Conservation (phyloP, 1,284 basidiomycete genomes). For the Cutaneotrichosporon dermatis region DNA sequence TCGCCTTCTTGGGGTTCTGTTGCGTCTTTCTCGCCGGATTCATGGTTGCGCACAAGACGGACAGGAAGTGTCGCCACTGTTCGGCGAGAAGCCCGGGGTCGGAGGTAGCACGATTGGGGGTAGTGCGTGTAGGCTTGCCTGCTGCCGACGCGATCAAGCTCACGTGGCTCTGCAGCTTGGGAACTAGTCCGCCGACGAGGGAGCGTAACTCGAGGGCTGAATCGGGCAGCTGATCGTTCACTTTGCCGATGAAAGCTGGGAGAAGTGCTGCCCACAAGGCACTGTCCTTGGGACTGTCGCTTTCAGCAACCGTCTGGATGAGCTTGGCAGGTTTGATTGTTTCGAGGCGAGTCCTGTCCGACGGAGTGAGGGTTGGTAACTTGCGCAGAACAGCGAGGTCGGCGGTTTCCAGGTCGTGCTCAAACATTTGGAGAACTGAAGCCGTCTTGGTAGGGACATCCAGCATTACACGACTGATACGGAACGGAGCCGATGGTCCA, state of each 20-base stretch:
- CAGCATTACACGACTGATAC: conserved; percentile 33
- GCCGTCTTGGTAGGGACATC: conserved; percentile 15
- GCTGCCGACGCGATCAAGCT: conserved; percentile 38
- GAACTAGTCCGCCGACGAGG: conserved; percentile 41
- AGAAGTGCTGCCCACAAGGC: conserved; percentile 49
- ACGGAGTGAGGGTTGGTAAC: conserved; percentile 35
- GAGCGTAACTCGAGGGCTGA: conserved; percentile 46
- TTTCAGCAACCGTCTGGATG: conserved; percentile 45
- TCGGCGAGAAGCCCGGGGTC: conserved; percentile 66
- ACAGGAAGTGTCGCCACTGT: conserved; percentile 85
- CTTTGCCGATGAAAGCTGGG: conserved; percentile 44
- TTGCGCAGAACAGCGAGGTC: conserved; percentile 34
- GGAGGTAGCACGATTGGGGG: conserved; percentile 28
- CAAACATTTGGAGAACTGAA: conserved; percentile 35
- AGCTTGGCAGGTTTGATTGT: conserved; percentile 26
- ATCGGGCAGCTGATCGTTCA: conserved; percentile 43
- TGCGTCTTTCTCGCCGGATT: conserved; percentile 57
- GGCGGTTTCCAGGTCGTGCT: conserved; percentile 28
- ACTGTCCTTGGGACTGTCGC: conserved; percentile 48
- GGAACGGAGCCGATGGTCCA: conserved; percentile 40
- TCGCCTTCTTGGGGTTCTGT: conserved; percentile 52
- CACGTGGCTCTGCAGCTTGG: conserved; percentile 48
- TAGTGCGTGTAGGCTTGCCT: background rate
- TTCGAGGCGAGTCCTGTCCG: conserved; percentile 38
- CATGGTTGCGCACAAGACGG: conserved; percentile 69